Percentiles rank a stretch among this genome's conserved stretches.
These are phyloP conservation scores for Coccinonectria pachysandricola DNA, from an alignment of 2,329 filamentous ascomycete species.

Conservation along the genomic window DNA sequence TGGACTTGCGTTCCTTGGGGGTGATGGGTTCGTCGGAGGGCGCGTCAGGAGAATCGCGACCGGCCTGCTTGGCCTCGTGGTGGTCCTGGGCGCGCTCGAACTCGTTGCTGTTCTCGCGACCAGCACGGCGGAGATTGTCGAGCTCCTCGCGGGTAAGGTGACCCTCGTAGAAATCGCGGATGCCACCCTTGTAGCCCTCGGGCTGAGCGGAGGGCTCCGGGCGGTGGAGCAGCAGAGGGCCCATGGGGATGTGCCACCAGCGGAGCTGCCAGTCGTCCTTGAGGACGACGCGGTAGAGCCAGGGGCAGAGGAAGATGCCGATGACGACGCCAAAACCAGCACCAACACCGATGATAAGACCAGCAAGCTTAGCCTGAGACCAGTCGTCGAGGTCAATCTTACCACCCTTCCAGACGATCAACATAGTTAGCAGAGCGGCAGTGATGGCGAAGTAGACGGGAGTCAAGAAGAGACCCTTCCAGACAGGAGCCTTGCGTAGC, in stretches of 20 bases:
- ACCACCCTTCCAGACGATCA: slow-evolving; percentile 49
- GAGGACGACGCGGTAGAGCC: slow-evolving; percentile 47
- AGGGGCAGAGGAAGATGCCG: slow-evolving; percentile 45
- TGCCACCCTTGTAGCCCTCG: slow-evolving; percentile 48
- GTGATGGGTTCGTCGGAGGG: slow-evolving; percentile 3
- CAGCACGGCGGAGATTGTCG: slow-evolving; percentile 26
- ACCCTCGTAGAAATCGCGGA: slow-evolving; percentile 46
- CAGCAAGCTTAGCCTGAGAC: slow-evolving; percentile 30
- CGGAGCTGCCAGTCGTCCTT: slow-evolving; percentile 51
- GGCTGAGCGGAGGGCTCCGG: slow-evolving; percentile 44
- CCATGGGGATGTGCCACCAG: slow-evolving; percentile 42
- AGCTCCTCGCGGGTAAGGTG: slow-evolving; percentile 44
- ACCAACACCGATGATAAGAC: slow-evolving; percentile 44
- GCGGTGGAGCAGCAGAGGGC: slow-evolving; percentile 41
- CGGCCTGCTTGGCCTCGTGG: slow-evolving; percentile 14
- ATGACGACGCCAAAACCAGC: slow-evolving; percentile 38
- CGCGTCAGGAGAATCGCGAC: slow-evolving; percentile 1
- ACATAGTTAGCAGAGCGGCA: slow-evolving; percentile 44
- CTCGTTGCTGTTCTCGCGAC: slow-evolving; percentile 11
- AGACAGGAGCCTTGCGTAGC: slow-evolving; percentile 41
- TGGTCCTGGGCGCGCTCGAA: slow-evolving; percentile 14
- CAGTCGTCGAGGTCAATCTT: slow-evolving; percentile 35
- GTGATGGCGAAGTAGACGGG: slow-evolving; percentile 50
- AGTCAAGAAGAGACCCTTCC: slow-evolving; percentile 40
- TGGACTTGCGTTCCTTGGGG: slow-evolving; percentile 8